Evolutionary conservation across 176 grass and related monocot genomes (phyloP).

Genomic region (Aechmea fasciata): DNA sequence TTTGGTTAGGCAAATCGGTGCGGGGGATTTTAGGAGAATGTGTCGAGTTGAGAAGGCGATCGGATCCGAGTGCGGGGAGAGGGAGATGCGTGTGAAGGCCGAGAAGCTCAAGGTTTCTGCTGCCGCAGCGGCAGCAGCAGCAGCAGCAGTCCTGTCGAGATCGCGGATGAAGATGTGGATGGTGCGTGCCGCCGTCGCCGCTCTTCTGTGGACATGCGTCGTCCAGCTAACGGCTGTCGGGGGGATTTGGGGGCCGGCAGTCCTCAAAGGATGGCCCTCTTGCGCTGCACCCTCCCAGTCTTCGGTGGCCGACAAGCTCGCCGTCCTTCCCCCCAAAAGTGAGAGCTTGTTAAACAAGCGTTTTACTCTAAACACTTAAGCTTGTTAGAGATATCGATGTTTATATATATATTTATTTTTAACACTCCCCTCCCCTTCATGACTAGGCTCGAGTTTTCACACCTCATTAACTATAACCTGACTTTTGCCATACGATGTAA

Average conservation of each 20-base stretch:
- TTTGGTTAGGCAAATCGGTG: not conserved
- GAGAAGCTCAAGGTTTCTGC: constrained; percentile 37
- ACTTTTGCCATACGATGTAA: too few species aligned
- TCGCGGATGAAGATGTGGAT: constrained; percentile 75
- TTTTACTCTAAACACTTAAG: too few species aligned
- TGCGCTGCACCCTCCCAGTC: constrained; percentile 35
- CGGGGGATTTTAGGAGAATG: constrained; percentile 26
- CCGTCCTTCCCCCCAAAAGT: constrained; percentile 57
- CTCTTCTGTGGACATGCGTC: constrained; percentile 70
- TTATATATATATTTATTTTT: too few species aligned
- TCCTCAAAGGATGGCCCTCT: constrained; percentile 71
- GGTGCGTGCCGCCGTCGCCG: constrained; percentile 39
- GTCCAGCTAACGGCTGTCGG: constrained; percentile 63
- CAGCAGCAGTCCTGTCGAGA: not conserved
- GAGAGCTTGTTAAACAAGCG: not conserved
- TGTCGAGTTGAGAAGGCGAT: constrained; percentile 35
- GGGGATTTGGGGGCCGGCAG: constrained; percentile 57
- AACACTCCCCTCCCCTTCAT: too few species aligned
- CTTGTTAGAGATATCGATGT: too few species aligned
- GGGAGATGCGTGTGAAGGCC: constrained; percentile 12
- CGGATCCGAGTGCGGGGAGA: not conserved
- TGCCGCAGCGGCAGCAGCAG: constrained; percentile 14
- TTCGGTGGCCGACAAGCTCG: constrained; percentile 31
- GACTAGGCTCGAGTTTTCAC: too few species aligned
- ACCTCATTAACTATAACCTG: too few species aligned